These are phyloP conservation scores for Apiospora marii DNA, from an alignment of 2,329 filamentous ascomycete genomes.

Conservation along the genomic window DNA sequence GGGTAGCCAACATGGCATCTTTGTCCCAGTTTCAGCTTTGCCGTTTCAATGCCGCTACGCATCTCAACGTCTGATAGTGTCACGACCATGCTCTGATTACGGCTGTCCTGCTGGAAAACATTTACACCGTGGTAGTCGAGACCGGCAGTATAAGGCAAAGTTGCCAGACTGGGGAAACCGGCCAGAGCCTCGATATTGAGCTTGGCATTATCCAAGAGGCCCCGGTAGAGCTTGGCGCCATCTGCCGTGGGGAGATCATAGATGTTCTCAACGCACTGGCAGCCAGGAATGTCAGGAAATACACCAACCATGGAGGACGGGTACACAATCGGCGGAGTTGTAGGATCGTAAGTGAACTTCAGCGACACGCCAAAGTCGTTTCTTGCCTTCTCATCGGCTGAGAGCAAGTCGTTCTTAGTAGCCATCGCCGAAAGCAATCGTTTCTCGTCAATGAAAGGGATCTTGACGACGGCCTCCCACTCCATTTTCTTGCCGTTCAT, in stretches of 20 bases:
- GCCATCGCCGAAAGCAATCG: conserved; percentile 86
- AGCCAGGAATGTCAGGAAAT: conserved; percentile 87
- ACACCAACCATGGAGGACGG: conserved; percentile 87
- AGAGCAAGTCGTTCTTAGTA: conserved; percentile 80
- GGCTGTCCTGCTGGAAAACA: conserved; percentile 94
- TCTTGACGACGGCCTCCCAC: conserved; percentile 99
- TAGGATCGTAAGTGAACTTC: conserved; percentile 87
- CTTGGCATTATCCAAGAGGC: conserved; percentile 84
- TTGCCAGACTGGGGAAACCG: conserved; percentile 91
- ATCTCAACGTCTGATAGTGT: conserved; percentile 79
- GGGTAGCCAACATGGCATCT: conserved; percentile 93
- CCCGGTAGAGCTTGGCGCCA: conserved; percentile 84
- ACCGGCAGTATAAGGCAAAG: conserved; percentile 81
- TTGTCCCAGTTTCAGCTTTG: conserved; percentile 82
- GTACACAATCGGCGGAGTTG: conserved; percentile 77
- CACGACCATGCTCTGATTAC: conserved; percentile 95
- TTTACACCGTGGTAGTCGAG: conserved; percentile 90
- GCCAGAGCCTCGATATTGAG: conserved; percentile 85
- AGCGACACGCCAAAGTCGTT: conserved; percentile 93
- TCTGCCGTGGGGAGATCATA: conserved; percentile 95
- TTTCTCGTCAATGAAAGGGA: conserved; percentile 96
- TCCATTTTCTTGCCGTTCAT: conserved; percentile 99
- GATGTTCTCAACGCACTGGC: conserved; percentile 93
- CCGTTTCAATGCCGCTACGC: conserved; percentile 73
- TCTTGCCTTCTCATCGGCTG: conserved; percentile 77